These are phyloP conservation scores for Pichia nanzhaoensis DNA, from an alignment of 805 yeast species.

Conservation along the genomic window DNA sequence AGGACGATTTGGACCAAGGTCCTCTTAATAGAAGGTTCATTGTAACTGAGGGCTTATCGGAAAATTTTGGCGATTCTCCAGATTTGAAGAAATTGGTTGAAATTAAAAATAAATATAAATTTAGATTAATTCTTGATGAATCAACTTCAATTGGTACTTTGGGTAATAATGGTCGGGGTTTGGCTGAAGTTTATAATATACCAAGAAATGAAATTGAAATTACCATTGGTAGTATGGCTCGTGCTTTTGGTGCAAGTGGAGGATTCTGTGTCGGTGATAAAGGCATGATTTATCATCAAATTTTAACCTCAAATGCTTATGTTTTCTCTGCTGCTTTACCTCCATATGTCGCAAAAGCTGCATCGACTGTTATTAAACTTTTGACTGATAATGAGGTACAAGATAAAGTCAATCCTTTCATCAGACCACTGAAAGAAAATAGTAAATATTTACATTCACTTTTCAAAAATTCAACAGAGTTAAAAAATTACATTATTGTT, in stretches of 20 bases:
- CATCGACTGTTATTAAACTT: constrained; percentile 41
- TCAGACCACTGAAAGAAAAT: constrained; percentile 37
- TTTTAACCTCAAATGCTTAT: constrained; percentile 82
- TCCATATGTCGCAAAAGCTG: constrained; percentile 73
- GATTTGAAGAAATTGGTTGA: constrained; percentile 61
- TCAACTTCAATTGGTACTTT: constrained; percentile 78
- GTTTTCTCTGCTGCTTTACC: constrained; percentile 94
- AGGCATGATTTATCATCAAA: constrained; percentile 85
- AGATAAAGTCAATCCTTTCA: constrained; percentile 32
- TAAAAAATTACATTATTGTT: constrained; percentile 39
- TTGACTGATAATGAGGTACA: constrained; percentile 33
- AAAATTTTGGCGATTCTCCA: constrained; percentile 73
- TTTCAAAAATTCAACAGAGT: constrained; percentile 34
- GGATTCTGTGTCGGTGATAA: constrained; percentile 87
- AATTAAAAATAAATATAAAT: constrained; percentile 76
- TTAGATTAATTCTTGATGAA: constrained; percentile 84
- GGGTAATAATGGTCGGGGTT: constrained; percentile 81
- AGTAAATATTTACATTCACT: constrained; percentile 33
- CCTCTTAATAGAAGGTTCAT: constrained; percentile 88
- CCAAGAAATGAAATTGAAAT: constrained; percentile 72
- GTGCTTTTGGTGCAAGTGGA: constrained; percentile 77
- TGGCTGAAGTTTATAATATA: constrained; percentile 65
- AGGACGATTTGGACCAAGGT: constrained; percentile 54
- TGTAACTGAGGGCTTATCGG: constrained; percentile 85
- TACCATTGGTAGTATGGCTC: constrained; percentile 81